Conservation (phyloP, 2,329 filamentous ascomycete species). For the Diaporthe capsici region DNA sequence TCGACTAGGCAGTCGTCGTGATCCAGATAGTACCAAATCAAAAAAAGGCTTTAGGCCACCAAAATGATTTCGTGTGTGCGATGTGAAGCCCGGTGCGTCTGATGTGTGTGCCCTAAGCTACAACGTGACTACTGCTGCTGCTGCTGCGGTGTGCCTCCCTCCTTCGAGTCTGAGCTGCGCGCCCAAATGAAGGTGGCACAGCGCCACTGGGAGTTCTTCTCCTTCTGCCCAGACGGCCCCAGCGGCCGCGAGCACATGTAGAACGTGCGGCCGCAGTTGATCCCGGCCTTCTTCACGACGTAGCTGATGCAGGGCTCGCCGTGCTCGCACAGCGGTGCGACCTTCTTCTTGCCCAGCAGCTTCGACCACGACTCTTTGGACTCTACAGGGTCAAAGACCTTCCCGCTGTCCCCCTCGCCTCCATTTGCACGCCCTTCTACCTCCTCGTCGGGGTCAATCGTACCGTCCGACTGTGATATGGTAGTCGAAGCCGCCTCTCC, state of each 20-base stretch:
- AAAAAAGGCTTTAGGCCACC: slow-evolving; percentile 7
- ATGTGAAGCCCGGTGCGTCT: slow-evolving; percentile 11
- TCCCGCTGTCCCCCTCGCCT: slow-evolving; percentile 48
- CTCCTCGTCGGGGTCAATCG: neutral
- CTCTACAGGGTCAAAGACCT: slow-evolving; percentile 76
- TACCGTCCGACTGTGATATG: slow-evolving; percentile 2
- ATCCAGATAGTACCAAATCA: slow-evolving; percentile 5
- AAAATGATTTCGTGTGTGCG: slow-evolving; percentile 8
- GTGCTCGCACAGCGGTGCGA: slow-evolving; percentile 87
- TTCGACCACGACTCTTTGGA: slow-evolving; percentile 89
- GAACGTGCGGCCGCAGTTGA: slow-evolving; percentile 81
- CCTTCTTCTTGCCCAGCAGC: slow-evolving; percentile 78
- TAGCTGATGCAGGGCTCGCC: slow-evolving; percentile 87
- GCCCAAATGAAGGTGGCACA: slow-evolving; percentile 85
- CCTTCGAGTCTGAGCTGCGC: slow-evolving; percentile 37
- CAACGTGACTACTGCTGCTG: slow-evolving; percentile 4
- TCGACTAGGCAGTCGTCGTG: neutral
- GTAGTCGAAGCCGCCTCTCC: neutral
- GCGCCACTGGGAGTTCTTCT: slow-evolving; percentile 87
- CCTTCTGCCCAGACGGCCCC: slow-evolving; percentile 87
- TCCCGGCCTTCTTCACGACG: slow-evolving; percentile 88
- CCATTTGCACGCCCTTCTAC: neutral
- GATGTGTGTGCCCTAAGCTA: slow-evolving; percentile 17
- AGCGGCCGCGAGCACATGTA: slow-evolving; percentile 79
- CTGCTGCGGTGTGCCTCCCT: slow-evolving; percentile 3